Conservation (phyloP, 768 basidiomycete genomes). For the Cystobasidiopsis lactophilus region DNA sequence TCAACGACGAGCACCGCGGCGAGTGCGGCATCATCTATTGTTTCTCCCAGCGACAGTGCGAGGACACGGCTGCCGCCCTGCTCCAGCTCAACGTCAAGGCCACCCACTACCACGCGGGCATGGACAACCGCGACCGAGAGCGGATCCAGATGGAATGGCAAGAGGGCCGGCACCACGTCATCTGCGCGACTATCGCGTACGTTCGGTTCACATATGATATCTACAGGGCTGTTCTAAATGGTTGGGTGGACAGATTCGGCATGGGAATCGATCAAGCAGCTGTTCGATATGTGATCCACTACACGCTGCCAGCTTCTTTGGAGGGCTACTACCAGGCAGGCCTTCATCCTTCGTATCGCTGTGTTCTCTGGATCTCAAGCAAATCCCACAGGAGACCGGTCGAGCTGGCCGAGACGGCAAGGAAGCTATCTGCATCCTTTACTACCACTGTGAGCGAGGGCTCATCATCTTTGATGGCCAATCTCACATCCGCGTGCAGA, state of each 20-base stretch:
- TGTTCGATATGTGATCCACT: conserved; percentile 81
- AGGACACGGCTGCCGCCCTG: conserved; percentile 51
- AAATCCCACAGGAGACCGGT: conserved; percentile 59
- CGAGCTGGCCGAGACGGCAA: conserved; percentile 80
- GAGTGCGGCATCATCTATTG: conserved; percentile 62
- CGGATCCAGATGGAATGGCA: conserved; percentile 52
- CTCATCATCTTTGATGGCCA: conserved; percentile 33
- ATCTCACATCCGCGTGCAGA: neutral
- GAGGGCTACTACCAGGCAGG: conserved; percentile 51
- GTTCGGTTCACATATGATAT: conserved; percentile 15
- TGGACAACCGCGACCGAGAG: conserved; percentile 42
- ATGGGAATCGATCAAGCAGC: conserved; percentile 77
- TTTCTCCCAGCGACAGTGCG: conserved; percentile 46
- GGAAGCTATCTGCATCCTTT: conserved; percentile 64
- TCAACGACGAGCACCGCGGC: conserved; percentile 36
- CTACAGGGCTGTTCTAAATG: neutral
- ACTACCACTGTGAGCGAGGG: conserved; percentile 36
- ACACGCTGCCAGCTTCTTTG: conserved; percentile 54
- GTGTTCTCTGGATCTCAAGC: conserved; percentile 7
- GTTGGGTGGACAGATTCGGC: conserved; percentile 44
- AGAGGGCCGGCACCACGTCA: conserved; percentile 44
- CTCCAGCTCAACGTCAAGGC: conserved; percentile 39
- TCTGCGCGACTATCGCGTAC: conserved; percentile 64
- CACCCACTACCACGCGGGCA: conserved; percentile 62
- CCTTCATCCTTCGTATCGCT: no score